Conservation (phyloP, 2,329 filamentous ascomycete species). For the Tolypocladium tundrense region DNA sequence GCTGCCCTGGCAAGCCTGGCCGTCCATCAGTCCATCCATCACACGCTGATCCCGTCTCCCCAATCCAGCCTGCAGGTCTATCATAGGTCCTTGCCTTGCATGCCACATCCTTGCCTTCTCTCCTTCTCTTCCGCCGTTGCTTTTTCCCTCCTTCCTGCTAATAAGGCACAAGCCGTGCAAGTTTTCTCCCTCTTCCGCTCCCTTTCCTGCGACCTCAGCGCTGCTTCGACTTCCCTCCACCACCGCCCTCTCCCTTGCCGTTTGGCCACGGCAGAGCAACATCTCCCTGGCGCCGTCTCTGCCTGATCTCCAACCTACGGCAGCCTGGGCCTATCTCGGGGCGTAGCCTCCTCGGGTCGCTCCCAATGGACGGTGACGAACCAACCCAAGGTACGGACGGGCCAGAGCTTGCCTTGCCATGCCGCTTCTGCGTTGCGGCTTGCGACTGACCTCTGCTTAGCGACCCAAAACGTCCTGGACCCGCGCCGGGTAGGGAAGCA, state of each 20-base stretch:
- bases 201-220: not conserved
- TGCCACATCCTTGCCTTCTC: not conserved
- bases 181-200: not conserved
- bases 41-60: not conserved
- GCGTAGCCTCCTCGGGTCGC: conserved; percentile 12
- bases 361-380: conserved; percentile 34
- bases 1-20: not conserved
- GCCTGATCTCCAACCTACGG: not conserved
- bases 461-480: conserved; percentile 48
- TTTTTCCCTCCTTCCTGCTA: not conserved
- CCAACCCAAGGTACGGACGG: conserved; percentile 28
- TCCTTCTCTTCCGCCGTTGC: not conserved
- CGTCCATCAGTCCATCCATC: not conserved
- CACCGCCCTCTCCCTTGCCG: not conserved
- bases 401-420: not conserved
- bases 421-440: not conserved
- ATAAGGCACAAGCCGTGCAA: not conserved
- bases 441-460: conserved; percentile 2
- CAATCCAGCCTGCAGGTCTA: not conserved
- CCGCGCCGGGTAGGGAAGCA: conserved; percentile 69
- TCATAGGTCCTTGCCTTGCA: not conserved
- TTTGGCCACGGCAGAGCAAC: not conserved
- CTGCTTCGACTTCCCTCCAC: not conserved
- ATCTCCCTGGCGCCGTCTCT: not conserved
- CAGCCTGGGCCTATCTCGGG: not conserved